Evolutionary conservation across 1,284 basidiomycete genomes (phyloP).

Genomic region (Boletus smithii): DNA sequence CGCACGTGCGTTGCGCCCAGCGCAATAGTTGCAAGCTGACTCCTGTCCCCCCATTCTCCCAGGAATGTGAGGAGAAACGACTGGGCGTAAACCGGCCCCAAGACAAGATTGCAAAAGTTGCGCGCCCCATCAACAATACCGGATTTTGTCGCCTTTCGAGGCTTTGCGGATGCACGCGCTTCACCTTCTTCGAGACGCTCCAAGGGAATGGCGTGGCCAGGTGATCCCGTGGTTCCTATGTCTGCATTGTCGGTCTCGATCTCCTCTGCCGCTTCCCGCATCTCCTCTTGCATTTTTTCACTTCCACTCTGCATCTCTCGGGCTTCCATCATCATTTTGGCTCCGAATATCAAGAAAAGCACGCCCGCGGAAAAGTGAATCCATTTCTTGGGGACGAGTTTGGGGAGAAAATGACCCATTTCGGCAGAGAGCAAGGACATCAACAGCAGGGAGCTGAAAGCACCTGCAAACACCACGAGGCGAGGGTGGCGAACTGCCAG

Average conservation of each 20-base stretch:
- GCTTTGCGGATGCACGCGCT: background rate
- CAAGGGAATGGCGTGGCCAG: slow-evolving; percentile 50
- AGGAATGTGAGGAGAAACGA: slow-evolving; percentile 94
- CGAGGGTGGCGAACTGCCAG: slow-evolving; percentile 94
- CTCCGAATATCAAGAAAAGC: slow-evolving; percentile 85
- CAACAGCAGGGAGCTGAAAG: slow-evolving; percentile 82
- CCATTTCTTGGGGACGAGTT: slow-evolving; percentile 76
- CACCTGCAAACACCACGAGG: slow-evolving; percentile 83
- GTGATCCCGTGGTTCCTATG: slow-evolving; percentile 33
- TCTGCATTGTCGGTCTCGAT: slow-evolving; percentile 67
- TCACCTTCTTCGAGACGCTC: slow-evolving; percentile 64
- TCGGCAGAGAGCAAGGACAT: slow-evolving; percentile 92
- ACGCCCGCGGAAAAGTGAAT: slow-evolving; percentile 77
- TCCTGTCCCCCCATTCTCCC: slow-evolving; percentile 97
- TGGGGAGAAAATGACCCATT: slow-evolving; percentile 82
- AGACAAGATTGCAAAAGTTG: slow-evolving; percentile 79
- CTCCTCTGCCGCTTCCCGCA: slow-evolving; percentile 90
- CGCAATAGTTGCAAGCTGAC: slow-evolving; percentile 96
- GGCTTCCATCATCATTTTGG: slow-evolving; percentile 82
- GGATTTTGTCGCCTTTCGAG: slow-evolving; percentile 10
- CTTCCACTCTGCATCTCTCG: slow-evolving; percentile 70
- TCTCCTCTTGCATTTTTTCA: slow-evolving; percentile 86
- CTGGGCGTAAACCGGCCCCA: slow-evolving; percentile 94
- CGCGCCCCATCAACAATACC: slow-evolving; percentile 58
- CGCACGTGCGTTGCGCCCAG: slow-evolving; percentile 92